Percentiles rank a stretch among this genome's conserved stretches.
These are phyloP conservation scores for Cladophialophora yegresii DNA, from an alignment of 2,329 filamentous ascomycete genomes.

Conservation along the genomic window DNA sequence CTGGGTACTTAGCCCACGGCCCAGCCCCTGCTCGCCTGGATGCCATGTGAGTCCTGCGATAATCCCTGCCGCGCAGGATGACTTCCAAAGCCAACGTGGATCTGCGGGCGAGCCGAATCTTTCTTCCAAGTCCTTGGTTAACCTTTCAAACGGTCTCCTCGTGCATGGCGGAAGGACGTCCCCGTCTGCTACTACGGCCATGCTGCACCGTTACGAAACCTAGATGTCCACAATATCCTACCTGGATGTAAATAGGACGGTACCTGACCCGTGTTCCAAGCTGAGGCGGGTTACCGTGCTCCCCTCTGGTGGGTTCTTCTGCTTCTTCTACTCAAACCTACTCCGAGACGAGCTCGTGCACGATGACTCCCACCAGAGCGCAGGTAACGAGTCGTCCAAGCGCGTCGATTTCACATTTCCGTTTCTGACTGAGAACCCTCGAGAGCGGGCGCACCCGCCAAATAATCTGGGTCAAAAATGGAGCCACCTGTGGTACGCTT, in stretches of 20 bases:
- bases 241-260: not conserved
- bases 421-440: not conserved
- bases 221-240: not conserved
- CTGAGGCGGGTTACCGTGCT: not conserved
- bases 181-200: not conserved
- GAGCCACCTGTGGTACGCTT: constrained; percentile 10
- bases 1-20: not conserved
- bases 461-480: constrained; percentile 3
- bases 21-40: not conserved
- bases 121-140: not conserved
- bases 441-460: not conserved
- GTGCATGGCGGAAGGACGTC: not conserved
- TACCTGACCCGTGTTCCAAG: not conserved
- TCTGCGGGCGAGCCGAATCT: not conserved
- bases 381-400: not conserved
- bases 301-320: not conserved
- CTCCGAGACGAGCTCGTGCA: not conserved
- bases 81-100: not conserved
- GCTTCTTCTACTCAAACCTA: not conserved
- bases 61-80: not conserved
- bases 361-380: not conserved
- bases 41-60: not conserved
- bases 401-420: not conserved
- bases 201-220: not conserved
- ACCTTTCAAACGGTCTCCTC: not conserved